phyloP scores from a whole-genome alignment of 1,284 basidiomycete species.

The Fomitiporia mediterranea region DNA sequence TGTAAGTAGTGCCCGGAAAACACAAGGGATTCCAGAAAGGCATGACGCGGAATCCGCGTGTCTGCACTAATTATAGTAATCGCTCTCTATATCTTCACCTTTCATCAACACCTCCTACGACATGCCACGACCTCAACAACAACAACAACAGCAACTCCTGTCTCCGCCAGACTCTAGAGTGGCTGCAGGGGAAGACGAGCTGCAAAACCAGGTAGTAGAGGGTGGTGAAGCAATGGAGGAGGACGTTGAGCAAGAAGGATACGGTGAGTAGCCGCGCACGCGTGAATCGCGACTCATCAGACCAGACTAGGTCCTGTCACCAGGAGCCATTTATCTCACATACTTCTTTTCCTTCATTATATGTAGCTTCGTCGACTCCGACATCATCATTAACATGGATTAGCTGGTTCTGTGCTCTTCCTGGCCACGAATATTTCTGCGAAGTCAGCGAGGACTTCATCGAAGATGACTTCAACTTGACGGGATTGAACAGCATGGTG shows the following conservation, averaged over 20 bases:
- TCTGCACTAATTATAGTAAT: constrained; percentile 16
- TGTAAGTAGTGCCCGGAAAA: too few species aligned
- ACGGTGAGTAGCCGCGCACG: constrained; percentile 47
- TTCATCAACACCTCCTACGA: constrained; percentile 11
- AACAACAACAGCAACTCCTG: neutral
- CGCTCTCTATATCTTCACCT: neutral
- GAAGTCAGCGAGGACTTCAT: constrained; percentile 99
- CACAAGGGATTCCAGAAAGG: neutral
- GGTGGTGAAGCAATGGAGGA: constrained; percentile 69
- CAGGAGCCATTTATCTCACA: neutral
- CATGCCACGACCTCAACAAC: constrained; percentile 20
- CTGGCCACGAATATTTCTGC: constrained; percentile 99
- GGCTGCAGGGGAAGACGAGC: constrained; percentile 45
- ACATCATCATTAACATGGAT: constrained; percentile 93
- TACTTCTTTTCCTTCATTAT: constrained; percentile 1
- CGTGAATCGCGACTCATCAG: neutral
- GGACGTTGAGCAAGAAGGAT: constrained; percentile 60
- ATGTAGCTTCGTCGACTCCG: constrained; percentile 72
- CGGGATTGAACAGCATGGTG: constrained; percentile 91
- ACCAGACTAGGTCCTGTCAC: neutral
- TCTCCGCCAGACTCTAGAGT: constrained; percentile 2
- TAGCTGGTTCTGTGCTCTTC: constrained; percentile 97
- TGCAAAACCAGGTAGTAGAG: constrained; percentile 46
- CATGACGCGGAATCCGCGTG: neutral
- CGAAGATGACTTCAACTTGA: constrained; percentile 99